Evolutionary conservation across 192 early-diverging fungal genomes (phyloP), one percentile per base, ranked within the genome.

Genomic region (Linderina pennispora): DNA sequence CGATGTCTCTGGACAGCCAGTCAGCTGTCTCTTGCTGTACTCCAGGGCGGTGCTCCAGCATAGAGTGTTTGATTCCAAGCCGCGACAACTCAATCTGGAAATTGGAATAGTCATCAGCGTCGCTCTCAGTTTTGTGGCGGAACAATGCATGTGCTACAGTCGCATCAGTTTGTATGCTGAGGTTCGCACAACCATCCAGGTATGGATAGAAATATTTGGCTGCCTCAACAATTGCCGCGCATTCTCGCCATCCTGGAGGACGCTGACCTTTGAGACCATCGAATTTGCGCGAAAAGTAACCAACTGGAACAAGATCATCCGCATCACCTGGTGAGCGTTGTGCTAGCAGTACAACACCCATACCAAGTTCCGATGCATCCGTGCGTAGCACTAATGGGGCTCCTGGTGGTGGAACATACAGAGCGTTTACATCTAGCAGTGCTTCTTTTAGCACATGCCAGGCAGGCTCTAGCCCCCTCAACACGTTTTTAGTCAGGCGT

Each of bases 271-370:
- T 43, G 4, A 11, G 13, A 1, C 53, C 44, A 16, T 45, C 25
- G 18, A 55, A 55, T 0, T 19, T 28, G 6, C 46, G 45, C 3
- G 43, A 46, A 26, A 22, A 55, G 39, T 45, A 55, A 44, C 43
- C 53, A 3, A 55, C 53, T 3, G 35, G 33, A 5, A 8, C 16
- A 0, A 45, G 17, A 15, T 44, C 33, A 3, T 28, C 21, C 4
- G 44, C 20, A 1, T 23, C 3, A 22, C 18, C 25, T 8, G 33
- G 22, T 1, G 3, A n/a, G n/a, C n/a, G 53, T 9, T 45, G 33
- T 0, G 32, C 43, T 3, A 55, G 44, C 21, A 55, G 28, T 1
- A 55, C 44, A 33, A 44, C 44, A 3, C 53, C 53, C n/a, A 55
- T 28, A 2, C 53, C 53, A 3, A 28, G 43, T 8, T 38, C 28